Percentiles rank a stretch among this genome's conserved stretches.
Evolutionary conservation across 495 filamentous ascomycete species (phyloP).

Genomic region (Trichocladium uniseriatum): DNA sequence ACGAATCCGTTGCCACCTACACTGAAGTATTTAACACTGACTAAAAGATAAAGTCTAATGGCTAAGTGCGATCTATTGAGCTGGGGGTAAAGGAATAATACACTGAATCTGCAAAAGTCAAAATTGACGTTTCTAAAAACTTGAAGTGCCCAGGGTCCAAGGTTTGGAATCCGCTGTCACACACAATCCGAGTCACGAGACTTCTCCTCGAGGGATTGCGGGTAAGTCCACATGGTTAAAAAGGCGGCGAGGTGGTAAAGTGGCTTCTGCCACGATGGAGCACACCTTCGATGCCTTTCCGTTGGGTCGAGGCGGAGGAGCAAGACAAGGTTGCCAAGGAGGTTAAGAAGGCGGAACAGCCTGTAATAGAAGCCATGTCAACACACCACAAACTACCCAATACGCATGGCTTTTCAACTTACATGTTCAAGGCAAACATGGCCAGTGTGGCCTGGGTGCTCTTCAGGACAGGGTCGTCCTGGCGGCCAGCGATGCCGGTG

Average conservation of each 20-base stretch:
- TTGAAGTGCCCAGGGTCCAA: too few species aligned
- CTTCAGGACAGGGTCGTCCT: background rate
- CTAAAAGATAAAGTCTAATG: too few species aligned
- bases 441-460: constrained; percentile 9
- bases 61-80: too few species aligned
- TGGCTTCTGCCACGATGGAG: constrained; percentile 4
- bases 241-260: constrained; percentile 6
- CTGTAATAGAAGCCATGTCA: background rate
- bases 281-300: background rate
- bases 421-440: constrained; percentile 24
- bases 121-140: too few species aligned
- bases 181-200: too few species aligned
- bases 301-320: constrained; percentile 18
- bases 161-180: too few species aligned
- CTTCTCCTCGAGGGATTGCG: constrained; percentile 19
- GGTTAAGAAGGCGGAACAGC: constrained; percentile 22
- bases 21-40: too few species aligned
- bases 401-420: background rate
- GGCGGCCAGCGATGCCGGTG: background rate
- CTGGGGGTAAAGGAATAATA: too few species aligned
- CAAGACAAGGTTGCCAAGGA: constrained; percentile 19
- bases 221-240: constrained; percentile 25
- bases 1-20: too few species aligned
- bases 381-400: too few species aligned
- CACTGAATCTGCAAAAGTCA: too few species aligned